Evolutionary conservation across 2,329 filamentous ascomycete species (phyloP).

Genomic region (Neoscytalidium dimidiatum): DNA sequence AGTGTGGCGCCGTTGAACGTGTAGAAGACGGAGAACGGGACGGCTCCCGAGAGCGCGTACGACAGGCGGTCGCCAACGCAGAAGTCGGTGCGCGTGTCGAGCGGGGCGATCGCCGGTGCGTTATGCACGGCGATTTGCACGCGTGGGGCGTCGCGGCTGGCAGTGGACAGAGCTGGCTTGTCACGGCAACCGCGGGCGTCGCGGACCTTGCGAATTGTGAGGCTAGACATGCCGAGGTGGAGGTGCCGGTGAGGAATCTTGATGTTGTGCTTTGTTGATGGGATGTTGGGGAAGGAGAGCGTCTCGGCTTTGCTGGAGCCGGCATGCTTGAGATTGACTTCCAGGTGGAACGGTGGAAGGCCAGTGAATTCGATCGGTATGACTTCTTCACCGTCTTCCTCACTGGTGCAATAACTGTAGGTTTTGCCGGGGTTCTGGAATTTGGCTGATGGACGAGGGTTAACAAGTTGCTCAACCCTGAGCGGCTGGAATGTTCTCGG

Average conservation of each 20-base stretch:
- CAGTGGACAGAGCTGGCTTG: slow-evolving; percentile 59
- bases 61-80: slow-evolving; percentile 94
- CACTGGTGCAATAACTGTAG: slow-evolving; percentile 92
- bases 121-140: slow-evolving; percentile 93
- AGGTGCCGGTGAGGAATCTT: slow-evolving; percentile 82
- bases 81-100: slow-evolving; percentile 83
- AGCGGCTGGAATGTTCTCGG: slow-evolving; percentile 66
- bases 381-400: slow-evolving; percentile 77
- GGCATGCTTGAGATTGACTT: slow-evolving; percentile 92
- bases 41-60: slow-evolving; percentile 85
- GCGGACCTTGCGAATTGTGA: slow-evolving; percentile 86
- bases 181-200: slow-evolving; percentile 85
- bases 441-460: slow-evolving; percentile 76
- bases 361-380: slow-evolving; percentile 87
- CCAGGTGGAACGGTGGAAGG: slow-evolving; percentile 82
- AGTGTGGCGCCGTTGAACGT: slow-evolving; percentile 77
- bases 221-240: slow-evolving; percentile 83
- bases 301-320: slow-evolving; percentile 77
- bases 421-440: slow-evolving; percentile 88
- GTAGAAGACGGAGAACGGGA: slow-evolving; percentile 92
- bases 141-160: slow-evolving; percentile 62
- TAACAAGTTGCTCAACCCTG: slow-evolving; percentile 77
- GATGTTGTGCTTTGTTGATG: slow-evolving; percentile 72
- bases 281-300: slow-evolving; percentile 78
- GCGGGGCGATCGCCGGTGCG: slow-evolving; percentile 83